phyloP scores from a whole-genome alignment of 208 protist species.

The Crithidia thermophila region DNA sequence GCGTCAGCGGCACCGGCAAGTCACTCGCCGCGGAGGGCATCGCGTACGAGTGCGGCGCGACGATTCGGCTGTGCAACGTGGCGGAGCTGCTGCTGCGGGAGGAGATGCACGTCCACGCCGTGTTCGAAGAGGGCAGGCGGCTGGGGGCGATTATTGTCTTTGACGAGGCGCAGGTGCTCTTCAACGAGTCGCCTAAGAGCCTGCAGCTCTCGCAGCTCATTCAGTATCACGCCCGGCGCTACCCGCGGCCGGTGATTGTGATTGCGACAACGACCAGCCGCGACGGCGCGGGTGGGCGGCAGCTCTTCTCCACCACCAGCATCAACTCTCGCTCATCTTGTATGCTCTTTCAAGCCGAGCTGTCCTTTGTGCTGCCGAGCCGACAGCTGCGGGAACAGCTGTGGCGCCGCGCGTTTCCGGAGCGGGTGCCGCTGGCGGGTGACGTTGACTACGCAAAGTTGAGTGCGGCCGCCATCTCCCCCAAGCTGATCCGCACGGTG shows the following conservation, averaged over 20 bases:
- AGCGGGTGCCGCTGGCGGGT: conserved; percentile 54
- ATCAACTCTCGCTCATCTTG: conserved; percentile 56
- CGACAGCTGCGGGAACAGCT: conserved; percentile 62
- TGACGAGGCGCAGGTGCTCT: conserved; percentile 86
- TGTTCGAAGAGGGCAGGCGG: conserved; percentile 84
- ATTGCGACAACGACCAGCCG: conserved; percentile 71
- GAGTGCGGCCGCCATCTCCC: conserved; percentile 50
- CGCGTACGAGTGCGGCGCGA: conserved; percentile 90
- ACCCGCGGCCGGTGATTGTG: conserved; percentile 78
- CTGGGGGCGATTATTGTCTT: conserved; percentile 90
- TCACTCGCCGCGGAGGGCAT: conserved; percentile 89
- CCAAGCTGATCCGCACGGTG: conserved; percentile 76
- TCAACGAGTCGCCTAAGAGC: conserved; percentile 72
- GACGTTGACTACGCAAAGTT: conserved; percentile 69
- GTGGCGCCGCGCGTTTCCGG: conserved; percentile 74
- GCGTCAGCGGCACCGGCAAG: conserved; percentile 87
- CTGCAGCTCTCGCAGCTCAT: conserved; percentile 75
- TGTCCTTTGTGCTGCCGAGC: conserved; percentile 66
- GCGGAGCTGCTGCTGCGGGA: conserved; percentile 62
- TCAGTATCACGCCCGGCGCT: conserved; percentile 78
- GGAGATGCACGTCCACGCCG: conserved; percentile 50
- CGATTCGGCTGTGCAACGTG: conserved; percentile 88
- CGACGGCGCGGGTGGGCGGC: conserved; percentile 28
- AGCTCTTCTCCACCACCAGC: conserved; percentile 27
- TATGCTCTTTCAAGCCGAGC: conserved; percentile 58